Conservation (phyloP, 2,329 filamentous ascomycete genomes). For the Alternaria incomplexa region DNA sequence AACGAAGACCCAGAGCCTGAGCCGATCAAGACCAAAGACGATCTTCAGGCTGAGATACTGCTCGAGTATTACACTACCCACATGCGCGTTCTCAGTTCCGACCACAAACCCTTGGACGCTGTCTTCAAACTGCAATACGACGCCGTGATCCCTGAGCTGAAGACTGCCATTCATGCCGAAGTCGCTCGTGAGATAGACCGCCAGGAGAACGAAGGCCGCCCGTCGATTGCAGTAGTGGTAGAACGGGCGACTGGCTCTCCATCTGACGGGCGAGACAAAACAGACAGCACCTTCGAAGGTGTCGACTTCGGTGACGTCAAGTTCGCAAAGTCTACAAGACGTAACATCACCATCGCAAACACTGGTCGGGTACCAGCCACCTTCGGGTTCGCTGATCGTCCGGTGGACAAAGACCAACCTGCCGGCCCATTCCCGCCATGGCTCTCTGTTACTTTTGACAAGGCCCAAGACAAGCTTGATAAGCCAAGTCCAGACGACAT, state of each 20-base stretch:
- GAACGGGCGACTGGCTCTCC: conserved; percentile 58
- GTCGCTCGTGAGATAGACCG: conserved; percentile 88
- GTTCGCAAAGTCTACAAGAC: conserved; percentile 69
- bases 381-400: conserved; percentile 79
- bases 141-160: conserved; percentile 82
- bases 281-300: conserved; percentile 56
- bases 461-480: conserved; percentile 52
- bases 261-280: conserved; percentile 32
- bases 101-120: conserved; percentile 90
- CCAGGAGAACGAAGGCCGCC: conserved; percentile 87
- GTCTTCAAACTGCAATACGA: conserved; percentile 86
- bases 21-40: conserved; percentile 63
- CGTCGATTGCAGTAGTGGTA: conserved; percentile 80
- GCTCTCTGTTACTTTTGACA: conserved; percentile 72
- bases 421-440: conserved; percentile 64
- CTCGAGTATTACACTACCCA: conserved; percentile 82
- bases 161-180: conserved; percentile 82
- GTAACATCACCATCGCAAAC: conserved; percentile 85
- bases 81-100: conserved; percentile 87
- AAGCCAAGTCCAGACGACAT: conserved; percentile 35
- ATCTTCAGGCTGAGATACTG: conserved; percentile 59
- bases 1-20: conserved; percentile 53
- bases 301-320: conserved; percentile 80
- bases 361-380: conserved; percentile 82
- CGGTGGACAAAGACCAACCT: conserved; percentile 56